Evolutionary conservation across 768 basidiomycete genomes (phyloP), one percentile per base, ranked within the genome.

Genomic region (Fibroporia radiculosa): DNA sequence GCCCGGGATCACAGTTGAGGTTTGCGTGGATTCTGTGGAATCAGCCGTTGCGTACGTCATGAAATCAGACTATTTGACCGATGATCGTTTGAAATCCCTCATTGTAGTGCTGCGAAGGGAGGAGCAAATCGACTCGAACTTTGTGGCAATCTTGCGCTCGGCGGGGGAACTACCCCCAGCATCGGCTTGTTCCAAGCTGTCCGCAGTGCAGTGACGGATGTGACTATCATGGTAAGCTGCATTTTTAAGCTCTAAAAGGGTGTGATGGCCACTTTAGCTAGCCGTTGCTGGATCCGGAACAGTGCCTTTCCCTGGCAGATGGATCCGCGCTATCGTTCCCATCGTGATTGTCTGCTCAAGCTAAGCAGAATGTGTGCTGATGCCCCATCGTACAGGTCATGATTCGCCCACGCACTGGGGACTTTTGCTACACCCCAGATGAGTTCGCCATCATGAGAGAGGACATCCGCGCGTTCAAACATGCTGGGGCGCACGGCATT

Each of bases 101-200:
- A 3, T 42, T 41, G 13, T 57, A 89, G 87, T 58, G 84, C 90
- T 29, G 66, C 77, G n/a, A 59, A 66, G 31, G 85, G 76, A 26
- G 84, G 85, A 8, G 83, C 84, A 37, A 70, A 87, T 60, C 74
- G 85, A 49, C 71, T 91, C n/a, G 85, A 89, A 56, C 60, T 90
- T 11, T 90, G 86, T 54, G 74, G 68, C 5, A 84, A 82, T 58
- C 66, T 89, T 16, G 76, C 71, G 3, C 53, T 75, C 22, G 90
- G 88, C 19, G 90, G 90, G 18, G 90, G 90, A 7, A 84, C 79
- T 14, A 92, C 90, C 0, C 89, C 90, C 4, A 84, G 77, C 48
- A 50, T 84, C n/a, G 90, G 89, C 0, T 70, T 91, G 26, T 64
- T 88, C 28, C 78, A 65, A 52, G 62, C 71, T 3, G 74, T 91